A percentile compares a stretch with the other conserved stretches of the same genome.
Evolutionary conservation across 2,329 filamentous ascomycete species (phyloP).

Genomic region (Neonectria hederae): DNA sequence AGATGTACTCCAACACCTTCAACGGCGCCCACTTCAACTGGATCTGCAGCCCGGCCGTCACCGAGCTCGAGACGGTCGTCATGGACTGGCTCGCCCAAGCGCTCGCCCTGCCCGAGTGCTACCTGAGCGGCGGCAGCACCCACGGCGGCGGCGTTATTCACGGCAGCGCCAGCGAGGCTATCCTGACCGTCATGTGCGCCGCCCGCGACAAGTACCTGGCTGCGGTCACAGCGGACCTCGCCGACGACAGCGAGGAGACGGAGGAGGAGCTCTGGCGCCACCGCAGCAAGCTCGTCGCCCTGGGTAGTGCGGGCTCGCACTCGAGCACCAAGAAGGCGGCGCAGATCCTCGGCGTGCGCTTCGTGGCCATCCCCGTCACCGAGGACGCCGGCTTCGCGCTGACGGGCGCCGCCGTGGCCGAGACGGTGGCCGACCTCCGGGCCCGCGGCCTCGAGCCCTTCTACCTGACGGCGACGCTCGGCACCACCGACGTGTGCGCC

Average conservation of each 20-base stretch:
- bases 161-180: slow-evolving; percentile 86
- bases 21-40: slow-evolving; percentile 95
- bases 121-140: slow-evolving; percentile 75
- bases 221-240: slow-evolving; percentile 62
- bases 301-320: slow-evolving; percentile 83
- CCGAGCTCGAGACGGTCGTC: slow-evolving; percentile 91
- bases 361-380: slow-evolving; percentile 71
- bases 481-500: slow-evolving; percentile 88
- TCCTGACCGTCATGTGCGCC: slow-evolving; percentile 87
- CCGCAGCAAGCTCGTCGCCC: slow-evolving; percentile 70
- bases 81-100: slow-evolving; percentile 90
- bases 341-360: slow-evolving; percentile 85
- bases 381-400: slow-evolving; percentile 74
- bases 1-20: slow-evolving; percentile 91
- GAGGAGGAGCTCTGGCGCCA: slow-evolving; percentile 73
- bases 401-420: slow-evolving; percentile 69
- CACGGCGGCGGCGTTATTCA: slow-evolving; percentile 92
- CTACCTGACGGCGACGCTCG: slow-evolving; percentile 84
- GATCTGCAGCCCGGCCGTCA: slow-evolving; percentile 92
- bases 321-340: slow-evolving; percentile 89
- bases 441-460: slow-evolving; percentile 81
- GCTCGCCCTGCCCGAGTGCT: slow-evolving; percentile 77
- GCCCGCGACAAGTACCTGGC: slow-evolving; percentile 82
- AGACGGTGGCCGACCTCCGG: slow-evolving; percentile 71
- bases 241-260: slow-evolving; percentile 67